Conservation (phyloP, 2,329 filamentous ascomycete genomes). For the Cordyceps militaris region DNA sequence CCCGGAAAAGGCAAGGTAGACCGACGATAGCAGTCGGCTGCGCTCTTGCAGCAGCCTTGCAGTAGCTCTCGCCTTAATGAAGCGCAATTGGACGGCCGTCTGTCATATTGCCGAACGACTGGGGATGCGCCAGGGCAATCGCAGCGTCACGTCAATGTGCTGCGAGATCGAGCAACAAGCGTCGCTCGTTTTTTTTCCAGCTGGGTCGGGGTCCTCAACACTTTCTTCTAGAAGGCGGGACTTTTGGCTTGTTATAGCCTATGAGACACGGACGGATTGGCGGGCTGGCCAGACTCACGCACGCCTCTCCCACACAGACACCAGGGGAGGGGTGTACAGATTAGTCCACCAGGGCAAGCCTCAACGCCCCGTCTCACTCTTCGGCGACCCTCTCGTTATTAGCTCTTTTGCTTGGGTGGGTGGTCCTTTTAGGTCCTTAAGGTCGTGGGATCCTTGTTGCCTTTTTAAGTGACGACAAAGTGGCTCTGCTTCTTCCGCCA, state of each 20-base stretch:
- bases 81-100: neutral
- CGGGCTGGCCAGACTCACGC: neutral
- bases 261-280: conserved; percentile 3
- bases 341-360: conserved; percentile 2
- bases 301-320: neutral
- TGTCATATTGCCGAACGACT: neutral
- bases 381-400: conserved; percentile 9
- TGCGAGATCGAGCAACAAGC: conserved; percentile 5
- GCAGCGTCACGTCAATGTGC: neutral
- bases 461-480: neutral
- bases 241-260: too few species aligned
- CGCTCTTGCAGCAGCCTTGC: conserved; percentile 1
- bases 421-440: too few species aligned
- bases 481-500: conserved; percentile 7
- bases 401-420: too few species aligned
- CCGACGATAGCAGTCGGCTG: neutral
- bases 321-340: neutral
- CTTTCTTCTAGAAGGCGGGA: conserved; percentile 13
- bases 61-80: neutral
- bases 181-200: conserved; percentile 6
- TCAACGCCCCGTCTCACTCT: conserved; percentile 8
- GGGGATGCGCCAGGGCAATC: conserved; percentile 4
- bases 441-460: neutral
- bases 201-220: conserved; percentile 10
- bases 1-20: neutral